Percentiles rank a stretch among this genome's conserved stretches.
Evolutionary conservation across 805 yeast genomes (phyloP).

Genomic region (Sugiyamaella smithiae): DNA sequence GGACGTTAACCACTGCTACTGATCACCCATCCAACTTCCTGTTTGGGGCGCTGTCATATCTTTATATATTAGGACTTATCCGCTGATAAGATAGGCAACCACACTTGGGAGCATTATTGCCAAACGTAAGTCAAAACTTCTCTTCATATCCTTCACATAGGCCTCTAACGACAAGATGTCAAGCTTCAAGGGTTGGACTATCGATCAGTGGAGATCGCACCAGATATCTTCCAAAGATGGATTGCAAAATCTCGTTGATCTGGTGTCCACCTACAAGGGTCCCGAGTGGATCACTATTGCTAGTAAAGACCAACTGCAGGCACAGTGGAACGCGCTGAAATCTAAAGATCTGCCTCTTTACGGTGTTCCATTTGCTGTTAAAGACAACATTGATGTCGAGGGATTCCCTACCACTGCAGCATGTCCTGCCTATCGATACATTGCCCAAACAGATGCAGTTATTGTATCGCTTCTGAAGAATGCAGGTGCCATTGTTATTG

Average conservation of each 20-base stretch:
- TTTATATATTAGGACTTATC: background rate
- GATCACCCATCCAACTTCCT: background rate
- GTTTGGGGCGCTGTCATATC: background rate
- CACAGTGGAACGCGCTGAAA: constrained; percentile 70
- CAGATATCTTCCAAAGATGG: constrained; percentile 63
- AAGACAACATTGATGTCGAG: constrained; percentile 89
- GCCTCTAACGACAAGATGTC: background rate
- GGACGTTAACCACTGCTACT: background rate
- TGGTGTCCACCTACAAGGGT: constrained; percentile 44
- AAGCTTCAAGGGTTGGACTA: constrained; percentile 64
- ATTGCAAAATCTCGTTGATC: constrained; percentile 44
- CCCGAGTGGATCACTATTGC: constrained; percentile 93
- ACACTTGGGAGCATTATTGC: too few relatives aligned
- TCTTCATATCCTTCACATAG: too few relatives aligned
- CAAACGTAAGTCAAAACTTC: too few relatives aligned
- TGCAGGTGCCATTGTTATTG: constrained; percentile 91
- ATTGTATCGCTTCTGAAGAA: constrained; percentile 68
- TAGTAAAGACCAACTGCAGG: constrained; percentile 54
- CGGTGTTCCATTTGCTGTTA: constrained; percentile 94
- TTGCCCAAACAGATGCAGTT: constrained; percentile 70
- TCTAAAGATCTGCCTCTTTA: constrained; percentile 51
- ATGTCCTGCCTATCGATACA: constrained; percentile 78
- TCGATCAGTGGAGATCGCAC: constrained; percentile 70
- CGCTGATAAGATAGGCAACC: constrained; percentile 2
- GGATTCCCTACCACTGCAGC: constrained; percentile 90